Evolutionary conservation across 2,329 filamentous ascomycete genomes (phyloP).

Genomic region (Tolypocladium sp.): DNA sequence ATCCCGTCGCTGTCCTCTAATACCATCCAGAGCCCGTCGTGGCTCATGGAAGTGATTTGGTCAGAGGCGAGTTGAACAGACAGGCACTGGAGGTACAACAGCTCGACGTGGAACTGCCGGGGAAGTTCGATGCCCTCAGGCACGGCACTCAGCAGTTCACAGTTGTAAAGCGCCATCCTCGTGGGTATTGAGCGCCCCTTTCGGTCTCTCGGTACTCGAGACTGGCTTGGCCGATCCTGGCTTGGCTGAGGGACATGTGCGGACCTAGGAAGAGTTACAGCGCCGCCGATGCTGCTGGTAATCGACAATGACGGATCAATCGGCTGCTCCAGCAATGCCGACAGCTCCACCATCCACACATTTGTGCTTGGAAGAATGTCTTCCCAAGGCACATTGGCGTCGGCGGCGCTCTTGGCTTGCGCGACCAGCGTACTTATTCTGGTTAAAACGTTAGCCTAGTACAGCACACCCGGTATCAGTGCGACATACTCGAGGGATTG

Average conservation of each 20-base stretch:
- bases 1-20: slow-evolving; percentile 25
- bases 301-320: slow-evolving; percentile 61
- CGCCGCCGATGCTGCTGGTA: slow-evolving; percentile 63
- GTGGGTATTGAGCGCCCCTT: slow-evolving; percentile 64
- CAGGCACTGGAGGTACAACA: slow-evolving; percentile 42
- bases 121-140: slow-evolving; percentile 30
- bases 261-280: slow-evolving; percentile 46
- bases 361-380: slow-evolving; percentile 54
- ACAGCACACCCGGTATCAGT: neutral
- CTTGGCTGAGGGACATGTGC: slow-evolving; percentile 3
- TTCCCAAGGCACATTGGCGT: slow-evolving; percentile 18
- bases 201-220: slow-evolving; percentile 46
- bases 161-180: slow-evolving; percentile 65
- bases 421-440: slow-evolving; percentile 45
- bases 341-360: slow-evolving; percentile 59
- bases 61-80: slow-evolving; percentile 43
- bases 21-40: slow-evolving; percentile 37
- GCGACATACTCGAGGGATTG: slow-evolving; percentile 41
- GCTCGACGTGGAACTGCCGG: slow-evolving; percentile 33
- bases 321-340: slow-evolving; percentile 35
- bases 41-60: slow-evolving; percentile 36
- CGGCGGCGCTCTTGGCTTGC: slow-evolving; percentile 27
- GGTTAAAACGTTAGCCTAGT: neutral
- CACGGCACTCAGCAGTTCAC: slow-evolving; percentile 41
- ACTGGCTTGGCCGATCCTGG: slow-evolving; percentile 3